Evolutionary conservation across 2,329 filamentous ascomycete genomes (phyloP).

Genomic region (Trichoderma sp.): DNA sequence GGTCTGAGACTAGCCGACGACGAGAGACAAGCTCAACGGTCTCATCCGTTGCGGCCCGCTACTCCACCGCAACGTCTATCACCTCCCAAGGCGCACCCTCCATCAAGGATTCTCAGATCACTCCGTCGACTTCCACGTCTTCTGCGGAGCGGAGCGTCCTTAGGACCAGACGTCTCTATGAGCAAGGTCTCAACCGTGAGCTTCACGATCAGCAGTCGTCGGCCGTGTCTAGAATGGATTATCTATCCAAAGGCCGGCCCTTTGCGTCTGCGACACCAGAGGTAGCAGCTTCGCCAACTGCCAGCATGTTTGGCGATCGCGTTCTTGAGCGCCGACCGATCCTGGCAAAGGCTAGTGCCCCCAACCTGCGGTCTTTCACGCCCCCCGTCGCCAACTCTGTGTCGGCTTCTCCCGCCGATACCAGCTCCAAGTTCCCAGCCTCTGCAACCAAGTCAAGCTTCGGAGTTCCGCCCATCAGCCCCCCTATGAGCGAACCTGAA

Average conservation of each 20-base stretch:
- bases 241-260: slow-evolving; percentile 62
- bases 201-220: slow-evolving; percentile 77
- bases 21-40: slow-evolving; percentile 84
- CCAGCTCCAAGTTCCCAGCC: slow-evolving; percentile 37
- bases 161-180: slow-evolving; percentile 74
- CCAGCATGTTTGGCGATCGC: slow-evolving; percentile 44
- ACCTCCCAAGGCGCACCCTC: slow-evolving; percentile 62
- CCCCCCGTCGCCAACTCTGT: slow-evolving; percentile 39
- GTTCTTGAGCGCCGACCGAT: slow-evolving; percentile 45
- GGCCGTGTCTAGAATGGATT: slow-evolving; percentile 75
- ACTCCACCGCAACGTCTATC: slow-evolving; percentile 84
- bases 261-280: slow-evolving; percentile 51
- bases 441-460: slow-evolving; percentile 33
- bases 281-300: slow-evolving; percentile 47
- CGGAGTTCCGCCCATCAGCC: slow-evolving; percentile 41
- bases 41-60: slow-evolving; percentile 61
- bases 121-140: slow-evolving; percentile 37
- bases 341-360: slow-evolving; percentile 59
- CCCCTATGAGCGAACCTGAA: slow-evolving; percentile 66
- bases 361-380: slow-evolving; percentile 61
- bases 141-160: slow-evolving; percentile 62
- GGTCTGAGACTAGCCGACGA: slow-evolving; percentile 66
- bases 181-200: slow-evolving; percentile 75
- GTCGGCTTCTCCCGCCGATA: slow-evolving; percentile 28
- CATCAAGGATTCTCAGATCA: slow-evolving; percentile 48